Base-by-base conservation (phyloP, 148 eudicot species). In the Heliosperma pusillum region DNA sequence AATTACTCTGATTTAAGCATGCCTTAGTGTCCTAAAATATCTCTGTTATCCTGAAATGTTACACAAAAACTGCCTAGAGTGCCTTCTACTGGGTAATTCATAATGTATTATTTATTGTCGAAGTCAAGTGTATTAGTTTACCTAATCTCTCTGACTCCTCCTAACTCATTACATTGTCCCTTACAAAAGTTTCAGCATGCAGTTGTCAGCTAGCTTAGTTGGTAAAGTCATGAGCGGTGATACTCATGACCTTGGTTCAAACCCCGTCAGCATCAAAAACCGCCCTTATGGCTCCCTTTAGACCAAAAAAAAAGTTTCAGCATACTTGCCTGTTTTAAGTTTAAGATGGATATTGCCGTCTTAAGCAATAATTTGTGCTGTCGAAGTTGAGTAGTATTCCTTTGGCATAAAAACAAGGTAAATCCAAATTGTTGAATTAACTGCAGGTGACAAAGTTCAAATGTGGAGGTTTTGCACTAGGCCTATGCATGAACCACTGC, bases 391-490 rank as follows among this genome's bases (percentile, higher is more conserved):
- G 2, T 58, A 8, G 24, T 58, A 7, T 58, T 19, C 12, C 11
- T 20, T 19, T 58, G 53, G 17, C 16, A 10, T 20, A 9, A 21
- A 10, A n/a, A 8, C 12, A 10, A 21, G 22, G 26, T 58, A 21
- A 58, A 63, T 11, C 27, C 16, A 2, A 27, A 63, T n/a, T 63
- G 10, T 25, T 62, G 66, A 63, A 63, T n/a, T n/a, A n/a, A n/a
- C n/a, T n/a, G n/a, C n/a, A n/a, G 93, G 89, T 89, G 58, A 87
- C 91, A 61, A 87, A 82, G 52, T 87, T 85, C 79, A 83, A 66
- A 16, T 87, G 90, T 73, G 90, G 90, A 81, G 93, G 86, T 10
- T 87, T 87, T 78, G 83, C 80, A 22, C 60, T 89, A 22, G 93
- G 90, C 26, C 60, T 89, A 27, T 73, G 85, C 67, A 83, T 89